Percentiles rank a stretch among this genome's conserved stretches.
These are phyloP conservation scores for Pleurotus ostreatus DNA, from an alignment of 768 basidiomycete species.

Conservation along the genomic window DNA sequence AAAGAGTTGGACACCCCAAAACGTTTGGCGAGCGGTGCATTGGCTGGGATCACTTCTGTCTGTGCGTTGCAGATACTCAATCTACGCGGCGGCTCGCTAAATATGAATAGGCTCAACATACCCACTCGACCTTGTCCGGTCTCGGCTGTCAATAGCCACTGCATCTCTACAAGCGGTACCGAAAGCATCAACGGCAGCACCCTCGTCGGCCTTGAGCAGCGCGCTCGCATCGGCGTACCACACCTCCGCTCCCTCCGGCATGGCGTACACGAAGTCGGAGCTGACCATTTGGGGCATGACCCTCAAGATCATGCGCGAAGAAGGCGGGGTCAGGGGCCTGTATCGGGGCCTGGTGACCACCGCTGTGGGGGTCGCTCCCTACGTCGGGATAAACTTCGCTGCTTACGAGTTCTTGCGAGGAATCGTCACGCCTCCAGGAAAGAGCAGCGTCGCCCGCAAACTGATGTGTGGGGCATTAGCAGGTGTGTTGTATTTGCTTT, in stretches of 20 bases:
- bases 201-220: slow-evolving; percentile 10
- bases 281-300: slow-evolving; percentile 88
- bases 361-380: slow-evolving; percentile 86
- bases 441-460: slow-evolving; percentile 64
- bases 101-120: slow-evolving; percentile 67
- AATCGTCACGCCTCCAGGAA: slow-evolving; percentile 77
- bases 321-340: slow-evolving; percentile 84
- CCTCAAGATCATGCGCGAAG: slow-evolving; percentile 82
- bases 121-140: slow-evolving; percentile 91
- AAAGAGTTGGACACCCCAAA: slow-evolving; percentile 85
- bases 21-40: slow-evolving; percentile 79
- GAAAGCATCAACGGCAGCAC: slow-evolving; percentile 9
- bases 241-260: slow-evolving; percentile 36
- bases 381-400: slow-evolving; percentile 91
- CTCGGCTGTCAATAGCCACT: slow-evolving; percentile 89
- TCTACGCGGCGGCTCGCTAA: slow-evolving; percentile 6
- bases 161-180: slow-evolving; percentile 51
- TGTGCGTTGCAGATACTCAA: slow-evolving; percentile 47
- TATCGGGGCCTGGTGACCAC: slow-evolving; percentile 86
- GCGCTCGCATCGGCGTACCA: slow-evolving; percentile 51
- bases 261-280: slow-evolving; percentile 45
- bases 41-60: slow-evolving; percentile 93
- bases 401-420: slow-evolving; percentile 82
- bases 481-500: slow-evolving; percentile 37
- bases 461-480: slow-evolving; percentile 84